These are phyloP conservation scores for Penicillium sp. DNA, from an alignment of 2,329 filamentous ascomycete genomes.

Conservation along the genomic window DNA sequence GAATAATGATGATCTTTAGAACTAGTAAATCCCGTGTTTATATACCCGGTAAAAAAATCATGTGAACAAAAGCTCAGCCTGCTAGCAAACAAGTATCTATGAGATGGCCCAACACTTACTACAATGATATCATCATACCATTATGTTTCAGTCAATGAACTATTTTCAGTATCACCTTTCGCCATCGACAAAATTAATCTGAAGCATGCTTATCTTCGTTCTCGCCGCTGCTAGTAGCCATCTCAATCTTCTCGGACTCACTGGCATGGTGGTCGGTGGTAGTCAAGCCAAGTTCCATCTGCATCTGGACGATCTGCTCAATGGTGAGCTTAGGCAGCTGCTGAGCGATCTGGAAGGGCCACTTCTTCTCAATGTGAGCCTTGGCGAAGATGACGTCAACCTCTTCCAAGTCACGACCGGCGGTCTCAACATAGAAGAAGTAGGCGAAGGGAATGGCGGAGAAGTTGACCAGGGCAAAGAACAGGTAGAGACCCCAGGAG, in stretches of 20 bases:
- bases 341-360: conserved; percentile 25
- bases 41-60: too few species aligned
- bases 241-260: neutral
- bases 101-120: too few species aligned
- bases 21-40: too few species aligned
- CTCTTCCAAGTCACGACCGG: conserved; percentile 40
- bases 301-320: neutral
- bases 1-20: too few species aligned
- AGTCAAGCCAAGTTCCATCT: neutral
- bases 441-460: conserved; percentile 49
- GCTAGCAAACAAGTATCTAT: too few species aligned
- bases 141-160: too few species aligned
- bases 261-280: neutral
- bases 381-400: conserved; percentile 42
- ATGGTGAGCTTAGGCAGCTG: conserved; percentile 29
- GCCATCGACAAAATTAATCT: too few species aligned
- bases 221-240: neutral
- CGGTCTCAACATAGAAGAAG: conserved; percentile 52
- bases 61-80: too few species aligned
- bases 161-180: too few species aligned
- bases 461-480: conserved; percentile 39
- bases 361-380: conserved; percentile 36
- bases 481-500: conserved; percentile 40
- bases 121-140: too few species aligned
- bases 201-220: neutral